A percentile compares a stretch with the other conserved stretches of the same genome.
Evolutionary conservation across 176 grass and related monocot genomes (phyloP).

Genomic region (Rhynchospora tenuis): DNA sequence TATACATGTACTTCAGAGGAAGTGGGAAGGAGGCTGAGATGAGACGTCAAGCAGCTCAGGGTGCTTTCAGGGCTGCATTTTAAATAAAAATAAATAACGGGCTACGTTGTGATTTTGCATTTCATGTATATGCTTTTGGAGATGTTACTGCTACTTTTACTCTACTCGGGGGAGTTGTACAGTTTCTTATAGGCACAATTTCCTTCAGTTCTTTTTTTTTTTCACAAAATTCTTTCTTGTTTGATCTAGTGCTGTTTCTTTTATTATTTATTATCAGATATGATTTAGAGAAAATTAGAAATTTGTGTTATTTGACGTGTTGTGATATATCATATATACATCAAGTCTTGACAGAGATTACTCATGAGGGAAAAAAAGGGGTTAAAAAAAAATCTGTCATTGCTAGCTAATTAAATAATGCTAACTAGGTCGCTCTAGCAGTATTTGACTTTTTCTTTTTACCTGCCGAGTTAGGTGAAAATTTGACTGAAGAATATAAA

Average conservation of each 20-base stretch:
- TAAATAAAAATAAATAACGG: conserved; percentile 30
- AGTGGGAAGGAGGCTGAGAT: conserved; percentile 70
- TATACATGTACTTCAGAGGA: conserved; percentile 84
- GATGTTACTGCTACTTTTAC: neutral
- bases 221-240: conserved; percentile 7
- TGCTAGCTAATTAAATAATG: too few relatives aligned
- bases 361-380: too few relatives aligned
- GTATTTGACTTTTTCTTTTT: too few relatives aligned
- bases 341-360: too few relatives aligned
- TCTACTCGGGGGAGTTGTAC: neutral
- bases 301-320: neutral
- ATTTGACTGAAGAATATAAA: too few relatives aligned
- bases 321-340: too few relatives aligned
- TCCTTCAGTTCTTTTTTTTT: conserved; percentile 40
- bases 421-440: too few relatives aligned
- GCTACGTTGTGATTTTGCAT: conserved; percentile 23
- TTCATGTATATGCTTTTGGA: conserved; percentile 18
- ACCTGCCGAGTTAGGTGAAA: too few relatives aligned
- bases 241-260: conserved; percentile 9
- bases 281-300: neutral
- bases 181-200: conserved; percentile 15
- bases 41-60: conserved; percentile 55
- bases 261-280: conserved; percentile 27
- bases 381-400: too few relatives aligned
- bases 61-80: conserved; percentile 63